Evolutionary conservation across 768 basidiomycete species (phyloP).

Genomic region (Tremella mesenterica): DNA sequence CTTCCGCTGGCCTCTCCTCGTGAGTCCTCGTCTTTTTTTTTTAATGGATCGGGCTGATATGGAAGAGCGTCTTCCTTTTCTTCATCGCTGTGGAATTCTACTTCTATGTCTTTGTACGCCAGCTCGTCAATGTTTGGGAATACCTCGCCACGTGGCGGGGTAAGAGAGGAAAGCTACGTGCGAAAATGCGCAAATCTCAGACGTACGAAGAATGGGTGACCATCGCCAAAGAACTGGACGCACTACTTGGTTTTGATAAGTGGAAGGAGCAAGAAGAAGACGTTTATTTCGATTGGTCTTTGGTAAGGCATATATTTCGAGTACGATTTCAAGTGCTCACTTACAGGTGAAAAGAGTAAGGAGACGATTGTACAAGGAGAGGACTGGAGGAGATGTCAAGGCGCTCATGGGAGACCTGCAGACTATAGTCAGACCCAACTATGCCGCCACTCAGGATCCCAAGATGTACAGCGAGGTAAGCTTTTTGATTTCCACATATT

Average conservation of each 20-base stretch:
- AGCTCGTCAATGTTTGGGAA: slow-evolving; percentile 89
- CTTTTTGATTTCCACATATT: slow-evolving; percentile 2
- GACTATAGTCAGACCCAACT: slow-evolving; percentile 81
- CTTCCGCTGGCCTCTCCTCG: slow-evolving; percentile 74
- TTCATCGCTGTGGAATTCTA: slow-evolving; percentile 74
- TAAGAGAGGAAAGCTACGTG: slow-evolving; percentile 65
- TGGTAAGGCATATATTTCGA: slow-evolving; percentile 60
- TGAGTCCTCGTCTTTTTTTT: slow-evolving; percentile 5
- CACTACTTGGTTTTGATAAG: slow-evolving; percentile 70
- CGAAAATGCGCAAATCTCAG: slow-evolving; percentile 61
- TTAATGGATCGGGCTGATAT: not conserved
- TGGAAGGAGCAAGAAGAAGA: slow-evolving; percentile 86
- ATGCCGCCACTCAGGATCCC: slow-evolving; percentile 81
- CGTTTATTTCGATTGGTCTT: slow-evolving; percentile 80
- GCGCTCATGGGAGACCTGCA: slow-evolving; percentile 84
- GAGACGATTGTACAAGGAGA: slow-evolving; percentile 60
- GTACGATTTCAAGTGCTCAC: not conserved
- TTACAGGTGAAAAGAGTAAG: slow-evolving; percentile 52
- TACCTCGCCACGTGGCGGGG: slow-evolving; percentile 89
- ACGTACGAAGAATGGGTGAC: slow-evolving; percentile 87
- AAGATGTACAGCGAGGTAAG: slow-evolving; percentile 78
- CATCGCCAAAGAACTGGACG: slow-evolving; percentile 67
- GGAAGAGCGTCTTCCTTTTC: slow-evolving; percentile 69
- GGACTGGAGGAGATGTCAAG: slow-evolving; percentile 70
- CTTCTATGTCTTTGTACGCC: slow-evolving; percentile 71